Base-by-base conservation (phyloP, 768 basidiomycete species). In the Suillus variegatus region DNA sequence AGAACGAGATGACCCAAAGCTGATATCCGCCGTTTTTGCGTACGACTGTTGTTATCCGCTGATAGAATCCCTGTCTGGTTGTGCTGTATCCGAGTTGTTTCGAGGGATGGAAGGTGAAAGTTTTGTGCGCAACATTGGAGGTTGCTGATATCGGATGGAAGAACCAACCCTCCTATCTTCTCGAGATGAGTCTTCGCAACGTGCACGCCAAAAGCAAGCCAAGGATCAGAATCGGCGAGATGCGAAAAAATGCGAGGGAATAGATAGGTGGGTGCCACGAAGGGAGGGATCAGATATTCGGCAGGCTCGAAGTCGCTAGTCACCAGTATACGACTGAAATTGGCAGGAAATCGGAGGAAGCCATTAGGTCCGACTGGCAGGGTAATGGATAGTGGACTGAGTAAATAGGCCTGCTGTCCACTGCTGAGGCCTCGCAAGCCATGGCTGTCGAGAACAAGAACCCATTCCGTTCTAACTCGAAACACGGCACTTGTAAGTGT, bases 211-310 rank as follows among this genome's bases (percentile, higher is more conserved):
- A 73, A 47, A 28, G 61, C 47, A 40, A 74, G 16, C 76, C 75
- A 75, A 69, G 75, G 55, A 72, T 67, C 40, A 68, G 70, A 22
- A 61, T 67, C 46, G 20, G 65, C 51, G 28, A 67, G 62, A 20
- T 68, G 35, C 52, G 69, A 67, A 12, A 71, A 71, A 13, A 77
- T 52, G 3, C 38, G 18, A 7, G 63, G 65, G 18, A 81, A 62
- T 32, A 77, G 71, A 41, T 28, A 49, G 1, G 69, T 58, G 12
- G 83, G 83, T 38, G 85, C 67, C 7, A 88, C 77, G 66, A 91
- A 86, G 3, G 90, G 90, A 18, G 91, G 91, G 3, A 85, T 70
- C 3, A 92, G 77, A 72, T 84, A 86, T 4, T 77, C 72, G 3
- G 84, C 86, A 32, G 80, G 72, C 38, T 78, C 79, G 25, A 77